A percentile compares a stretch with the other conserved stretches of the same genome.
Evolutionary conservation across 1,284 basidiomycete species (phyloP).

Genomic region (Sporisorium exsertum): DNA sequence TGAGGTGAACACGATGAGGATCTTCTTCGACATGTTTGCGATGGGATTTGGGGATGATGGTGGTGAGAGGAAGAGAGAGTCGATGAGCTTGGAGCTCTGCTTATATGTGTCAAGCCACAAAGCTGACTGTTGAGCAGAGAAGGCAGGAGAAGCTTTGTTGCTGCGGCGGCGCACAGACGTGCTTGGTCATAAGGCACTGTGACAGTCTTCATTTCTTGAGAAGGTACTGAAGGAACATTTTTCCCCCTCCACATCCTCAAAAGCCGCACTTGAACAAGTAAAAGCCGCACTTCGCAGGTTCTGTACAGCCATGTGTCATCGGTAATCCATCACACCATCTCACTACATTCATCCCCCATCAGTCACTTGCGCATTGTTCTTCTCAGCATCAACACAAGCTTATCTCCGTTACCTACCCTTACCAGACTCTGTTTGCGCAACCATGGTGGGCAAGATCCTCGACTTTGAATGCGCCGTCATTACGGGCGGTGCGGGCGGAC

Average conservation of each 20-base stretch:
- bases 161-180: background rate
- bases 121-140: background rate
- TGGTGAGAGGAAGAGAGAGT: background rate
- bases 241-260: background rate
- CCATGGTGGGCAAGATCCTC: conserved; percentile 42
- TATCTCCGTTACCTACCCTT: background rate
- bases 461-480: conserved; percentile 64
- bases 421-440: background rate
- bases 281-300: background rate
- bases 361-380: too few species aligned
- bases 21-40: conserved; percentile 52
- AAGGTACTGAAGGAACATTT: too few species aligned
- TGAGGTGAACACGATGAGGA: conserved; percentile 83
- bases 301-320: background rate
- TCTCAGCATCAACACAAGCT: background rate
- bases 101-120: background rate
- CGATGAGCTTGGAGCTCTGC: background rate
- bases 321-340: background rate
- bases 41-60: background rate
- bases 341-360: too few species aligned
- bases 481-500: conserved; percentile 60
- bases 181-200: background rate
- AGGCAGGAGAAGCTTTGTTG: background rate
- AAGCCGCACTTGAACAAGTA: background rate
- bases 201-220: too few species aligned